Conservation (phyloP, 2,329 filamentous ascomycete genomes). For the Calonectria ilicicola region DNA sequence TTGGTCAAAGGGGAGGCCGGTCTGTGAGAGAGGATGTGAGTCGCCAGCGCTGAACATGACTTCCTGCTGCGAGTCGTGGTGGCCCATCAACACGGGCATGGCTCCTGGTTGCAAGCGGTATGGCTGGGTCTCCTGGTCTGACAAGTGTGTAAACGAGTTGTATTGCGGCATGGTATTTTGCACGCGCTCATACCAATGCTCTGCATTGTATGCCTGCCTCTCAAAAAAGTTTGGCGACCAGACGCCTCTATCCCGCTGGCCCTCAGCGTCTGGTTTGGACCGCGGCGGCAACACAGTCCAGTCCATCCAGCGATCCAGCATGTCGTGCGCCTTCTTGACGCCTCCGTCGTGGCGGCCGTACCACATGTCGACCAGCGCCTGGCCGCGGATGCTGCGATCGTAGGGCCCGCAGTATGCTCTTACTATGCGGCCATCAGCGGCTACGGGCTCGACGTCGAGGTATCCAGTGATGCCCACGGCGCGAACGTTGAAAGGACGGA, state of each 20-base stretch:
- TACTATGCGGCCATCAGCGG: slow-evolving; percentile 46
- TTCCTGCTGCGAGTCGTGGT: slow-evolving; percentile 45
- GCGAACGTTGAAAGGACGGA: slow-evolving; percentile 38
- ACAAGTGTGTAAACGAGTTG: slow-evolving; percentile 32
- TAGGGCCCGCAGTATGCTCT: slow-evolving; percentile 52
- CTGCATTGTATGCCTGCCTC: slow-evolving; percentile 48
- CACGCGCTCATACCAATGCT: slow-evolving; percentile 44
- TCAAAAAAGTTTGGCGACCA: slow-evolving; percentile 54
- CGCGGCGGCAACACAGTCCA: slow-evolving; percentile 56
- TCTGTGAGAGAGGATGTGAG: slow-evolving; percentile 41
- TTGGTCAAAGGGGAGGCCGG: slow-evolving; percentile 45
- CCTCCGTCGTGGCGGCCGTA: slow-evolving; percentile 54
- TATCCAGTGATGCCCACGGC: slow-evolving; percentile 40
- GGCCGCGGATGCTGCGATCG: slow-evolving; percentile 48
- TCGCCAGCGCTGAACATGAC: slow-evolving; percentile 43
- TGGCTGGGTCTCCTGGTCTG: slow-evolving; percentile 41
- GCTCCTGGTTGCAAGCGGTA: slow-evolving; percentile 44
- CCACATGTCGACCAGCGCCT: slow-evolving; percentile 52
- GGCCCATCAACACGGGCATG: slow-evolving; percentile 51
- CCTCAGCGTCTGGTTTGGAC: slow-evolving; percentile 40
- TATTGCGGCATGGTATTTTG: slow-evolving; percentile 27
- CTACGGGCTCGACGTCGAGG: slow-evolving; percentile 49
- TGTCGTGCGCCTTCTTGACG: slow-evolving; percentile 50
- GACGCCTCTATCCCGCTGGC: slow-evolving; percentile 48
- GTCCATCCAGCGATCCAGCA: slow-evolving; percentile 56